Conservation (phyloP, 495 filamentous ascomycete species). For the Geopyxis carbonaria region DNA sequence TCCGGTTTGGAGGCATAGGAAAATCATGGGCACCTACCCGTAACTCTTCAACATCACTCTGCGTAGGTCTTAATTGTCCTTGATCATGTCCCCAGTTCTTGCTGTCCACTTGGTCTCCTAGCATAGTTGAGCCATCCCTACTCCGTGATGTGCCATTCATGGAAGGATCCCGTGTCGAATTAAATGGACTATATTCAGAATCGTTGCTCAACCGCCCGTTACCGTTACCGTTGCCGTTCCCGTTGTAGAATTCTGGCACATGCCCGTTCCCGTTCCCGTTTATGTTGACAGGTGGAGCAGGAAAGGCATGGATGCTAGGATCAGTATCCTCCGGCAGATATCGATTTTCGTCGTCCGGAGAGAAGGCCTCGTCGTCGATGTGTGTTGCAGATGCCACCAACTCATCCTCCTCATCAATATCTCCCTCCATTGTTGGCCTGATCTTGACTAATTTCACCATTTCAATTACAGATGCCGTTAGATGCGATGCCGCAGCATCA, state of each 20-base stretch:
- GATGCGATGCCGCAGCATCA: slow-evolving; percentile 87
- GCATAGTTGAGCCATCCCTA: slow-evolving; percentile 3
- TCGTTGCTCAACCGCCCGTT: slow-evolving; percentile 14
- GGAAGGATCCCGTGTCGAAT: slow-evolving; percentile 7
- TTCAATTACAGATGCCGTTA: slow-evolving; percentile 71
- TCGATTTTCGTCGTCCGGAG: slow-evolving; percentile 32
- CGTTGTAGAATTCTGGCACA: slow-evolving; percentile 24
- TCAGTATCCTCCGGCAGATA: slow-evolving; percentile 16
- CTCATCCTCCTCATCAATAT: slow-evolving; percentile 61
- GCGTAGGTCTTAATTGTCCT: slow-evolving; percentile 23
- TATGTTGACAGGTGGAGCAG: no score
- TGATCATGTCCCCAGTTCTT: not conserved
- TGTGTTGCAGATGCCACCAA: slow-evolving; percentile 36
- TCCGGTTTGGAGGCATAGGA: slow-evolving; percentile 17
- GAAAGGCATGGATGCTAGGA: no score
- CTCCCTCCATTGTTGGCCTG: slow-evolving; percentile 50
- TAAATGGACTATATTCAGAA: slow-evolving; percentile 17
- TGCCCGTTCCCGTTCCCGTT: slow-evolving; percentile 25
- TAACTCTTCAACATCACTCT: slow-evolving; percentile 53
- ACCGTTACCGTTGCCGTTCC: slow-evolving; percentile 25
- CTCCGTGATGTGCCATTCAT: not conserved
- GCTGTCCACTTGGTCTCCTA: not conserved
- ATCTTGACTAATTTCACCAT: slow-evolving; percentile 71
- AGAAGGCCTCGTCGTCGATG: slow-evolving; percentile 37
- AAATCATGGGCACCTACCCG: slow-evolving; percentile 35